Evolutionary conservation across 2,329 filamentous ascomycete genomes (phyloP).

Genomic region (Trichoderma sp.): DNA sequence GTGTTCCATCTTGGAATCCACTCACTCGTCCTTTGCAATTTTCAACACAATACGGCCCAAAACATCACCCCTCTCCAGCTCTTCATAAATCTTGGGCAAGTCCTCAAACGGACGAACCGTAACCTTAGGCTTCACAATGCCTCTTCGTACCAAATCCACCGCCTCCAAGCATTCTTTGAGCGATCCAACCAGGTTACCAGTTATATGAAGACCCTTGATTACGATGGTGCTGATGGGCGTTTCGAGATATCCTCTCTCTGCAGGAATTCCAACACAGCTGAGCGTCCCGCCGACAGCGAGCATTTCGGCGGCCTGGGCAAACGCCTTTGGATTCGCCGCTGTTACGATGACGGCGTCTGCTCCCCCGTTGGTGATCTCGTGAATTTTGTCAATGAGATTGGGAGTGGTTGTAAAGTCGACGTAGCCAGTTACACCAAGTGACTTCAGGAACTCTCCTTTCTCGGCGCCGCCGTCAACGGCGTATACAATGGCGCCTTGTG

Average conservation of each 20-base stretch:
- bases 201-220: constrained; percentile 23
- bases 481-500: constrained; percentile 22
- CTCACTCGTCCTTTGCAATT: constrained; percentile 24
- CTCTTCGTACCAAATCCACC: constrained; percentile 22
- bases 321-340: constrained; percentile 21
- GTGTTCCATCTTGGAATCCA: not conserved
- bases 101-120: constrained; percentile 21
- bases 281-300: constrained; percentile 22
- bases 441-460: constrained; percentile 22
- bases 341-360: constrained; percentile 23
- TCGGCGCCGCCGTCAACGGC: constrained; percentile 18
- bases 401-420: constrained; percentile 22
- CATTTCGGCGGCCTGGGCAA: constrained; percentile 23
- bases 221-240: constrained; percentile 24
- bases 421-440: constrained; percentile 14
- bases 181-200: constrained; percentile 23
- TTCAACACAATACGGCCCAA: constrained; percentile 22
- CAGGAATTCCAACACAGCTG: constrained; percentile 23
- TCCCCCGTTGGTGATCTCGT: constrained; percentile 20
- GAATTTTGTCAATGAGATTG: not conserved
- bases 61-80: constrained; percentile 22
- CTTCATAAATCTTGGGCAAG: constrained; percentile 21
- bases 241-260: constrained; percentile 21
- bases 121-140: constrained; percentile 22
- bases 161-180: constrained; percentile 24